Evolutionary conservation across 306 rosid species (phyloP), one percentile per base, ranked within the genome.

Genomic region (Pyrus communis): DNA sequence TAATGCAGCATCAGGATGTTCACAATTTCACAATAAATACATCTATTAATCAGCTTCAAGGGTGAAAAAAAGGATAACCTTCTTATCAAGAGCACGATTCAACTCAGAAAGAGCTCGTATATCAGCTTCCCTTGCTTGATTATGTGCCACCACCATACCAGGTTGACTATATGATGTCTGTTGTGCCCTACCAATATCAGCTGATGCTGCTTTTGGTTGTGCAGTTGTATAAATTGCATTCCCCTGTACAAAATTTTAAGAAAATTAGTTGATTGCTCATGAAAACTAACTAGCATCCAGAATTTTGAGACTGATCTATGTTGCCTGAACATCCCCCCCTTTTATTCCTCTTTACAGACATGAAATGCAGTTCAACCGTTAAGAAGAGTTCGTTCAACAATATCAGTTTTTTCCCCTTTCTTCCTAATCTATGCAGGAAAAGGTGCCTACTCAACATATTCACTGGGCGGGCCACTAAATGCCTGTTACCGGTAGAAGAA

Each of bases 61-160:
- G 42, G 69, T 69, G 8, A 76, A 7, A 1, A 68, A 7, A 67
- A 19, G 17, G 28, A 57, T 30, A 65, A 91, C 97, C 95, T 91
- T 91, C 79, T 85, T 86, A 84, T 89, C 95, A 45, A 91, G 88
- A 75, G 89, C 85, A 63, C 79, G 78, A 58, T 82, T 86, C 73
- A 91, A 78, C 75, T 87, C 89, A 80, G 89, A 78, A 69, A 89
- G 87, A 77, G 91, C 91, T 64, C 58, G 84, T 70, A 89, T 75
- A 75, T 88, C 95, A 82, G 92, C 93, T 85, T 89, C 95, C 88
- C 82, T 88, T 72, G 88, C 85, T 85, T 88, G 93, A 84, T 86
- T 85, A 58, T 85, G 85, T 72, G 72, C 73, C 79, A 75, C 70
- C 19, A 77, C 73, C 17, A 77, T 61, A 71, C 80, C 80, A 52